A percentile compares a stretch with the other conserved stretches of the same genome.
phyloP scores from a whole-genome alignment of 768 basidiomycete species.

The Suillus luteus region DNA sequence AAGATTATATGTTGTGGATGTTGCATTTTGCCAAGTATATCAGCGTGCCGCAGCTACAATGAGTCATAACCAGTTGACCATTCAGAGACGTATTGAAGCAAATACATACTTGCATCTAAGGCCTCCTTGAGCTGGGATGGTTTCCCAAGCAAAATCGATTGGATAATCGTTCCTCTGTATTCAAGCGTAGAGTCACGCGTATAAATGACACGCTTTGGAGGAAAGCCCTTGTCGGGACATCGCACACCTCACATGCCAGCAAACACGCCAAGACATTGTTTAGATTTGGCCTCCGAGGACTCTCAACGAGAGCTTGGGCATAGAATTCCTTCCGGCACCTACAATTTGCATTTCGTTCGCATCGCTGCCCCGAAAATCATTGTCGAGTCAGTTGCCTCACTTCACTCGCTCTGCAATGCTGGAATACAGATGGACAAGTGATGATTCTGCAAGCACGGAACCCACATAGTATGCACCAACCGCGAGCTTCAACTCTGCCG shows the following conservation, averaged over 20 bases:
- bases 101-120: too few relatives aligned
- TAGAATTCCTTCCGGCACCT: background rate
- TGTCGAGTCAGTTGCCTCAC: background rate
- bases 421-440: background rate
- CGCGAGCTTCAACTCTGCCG: conserved; percentile 7
- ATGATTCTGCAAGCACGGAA: background rate
- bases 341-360: background rate
- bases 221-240: background rate
- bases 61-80: too few relatives aligned
- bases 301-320: background rate
- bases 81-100: too few relatives aligned
- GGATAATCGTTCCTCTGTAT: background rate
- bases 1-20: too few relatives aligned
- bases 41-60: too few relatives aligned
- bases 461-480: background rate
- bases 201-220: background rate
- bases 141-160: background rate
- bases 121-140: too few relatives aligned
- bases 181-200: too few relatives aligned
- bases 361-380: background rate
- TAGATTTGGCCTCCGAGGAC: too few relatives aligned
- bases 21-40: too few relatives aligned
- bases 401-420: background rate
- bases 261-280: too few relatives aligned
- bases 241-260: too few relatives aligned